Evolutionary conservation across 2,329 filamentous ascomycete genomes (phyloP).

Genomic region (Sporothrix phasma): DNA sequence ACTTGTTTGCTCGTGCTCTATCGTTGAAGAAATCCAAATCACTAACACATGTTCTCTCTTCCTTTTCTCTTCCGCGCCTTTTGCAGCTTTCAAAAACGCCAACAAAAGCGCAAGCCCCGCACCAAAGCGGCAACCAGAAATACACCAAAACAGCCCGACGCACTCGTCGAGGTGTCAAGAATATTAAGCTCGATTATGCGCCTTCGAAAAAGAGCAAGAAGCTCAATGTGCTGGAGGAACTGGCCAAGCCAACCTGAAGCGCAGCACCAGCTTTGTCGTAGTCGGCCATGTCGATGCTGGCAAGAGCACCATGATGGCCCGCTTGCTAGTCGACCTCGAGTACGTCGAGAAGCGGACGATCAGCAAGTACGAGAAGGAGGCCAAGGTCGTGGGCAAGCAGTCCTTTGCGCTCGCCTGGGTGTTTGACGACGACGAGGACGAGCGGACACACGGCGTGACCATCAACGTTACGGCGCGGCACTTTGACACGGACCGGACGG

Average conservation of each 20-base stretch:
- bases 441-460: slow-evolving; percentile 81
- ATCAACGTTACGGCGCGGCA: slow-evolving; percentile 94
- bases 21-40: slow-evolving; percentile 13
- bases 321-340: slow-evolving; percentile 79
- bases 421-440: slow-evolving; percentile 82
- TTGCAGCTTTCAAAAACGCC: slow-evolving; percentile 43
- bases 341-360: slow-evolving; percentile 81
- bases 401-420: slow-evolving; percentile 98
- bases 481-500: slow-evolving; percentile 79
- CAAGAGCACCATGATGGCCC: slow-evolving; percentile 95
- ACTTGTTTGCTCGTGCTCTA: background rate
- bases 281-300: slow-evolving; percentile 96
- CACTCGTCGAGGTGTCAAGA: slow-evolving; percentile 28
- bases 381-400: slow-evolving; percentile 82
- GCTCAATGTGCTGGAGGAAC: slow-evolving; percentile 74
- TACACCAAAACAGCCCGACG: background rate
- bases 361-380: slow-evolving; percentile 79
- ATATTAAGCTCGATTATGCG: slow-evolving; percentile 37
- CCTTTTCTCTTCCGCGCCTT: slow-evolving; percentile 12
- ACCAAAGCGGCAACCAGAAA: slow-evolving; percentile 11
- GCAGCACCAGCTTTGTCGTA: slow-evolving; percentile 81
- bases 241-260: slow-evolving; percentile 67
- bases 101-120: slow-evolving; percentile 34
- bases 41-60: background rate
- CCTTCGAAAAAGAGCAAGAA: slow-evolving; percentile 63